A percentile compares a stretch with the other conserved stretches of the same genome.
Evolutionary conservation across 768 basidiomycete genomes (phyloP).

Genomic region (Kwoniella shandongensis): DNA sequence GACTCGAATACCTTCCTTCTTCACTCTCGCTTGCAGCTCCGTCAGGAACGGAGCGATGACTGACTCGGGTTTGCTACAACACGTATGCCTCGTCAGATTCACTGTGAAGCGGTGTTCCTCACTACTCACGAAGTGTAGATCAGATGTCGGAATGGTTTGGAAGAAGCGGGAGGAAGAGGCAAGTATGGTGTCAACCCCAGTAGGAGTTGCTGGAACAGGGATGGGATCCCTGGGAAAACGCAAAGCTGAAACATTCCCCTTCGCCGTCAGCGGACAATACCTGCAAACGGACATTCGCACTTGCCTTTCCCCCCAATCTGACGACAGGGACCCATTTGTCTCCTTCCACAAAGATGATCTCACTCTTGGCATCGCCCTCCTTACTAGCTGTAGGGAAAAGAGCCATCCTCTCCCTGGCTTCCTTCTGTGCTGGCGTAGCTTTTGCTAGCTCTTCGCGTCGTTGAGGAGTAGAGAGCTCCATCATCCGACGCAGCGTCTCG

Average conservation of each 20-base stretch:
- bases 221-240: conserved; percentile 87
- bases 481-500: conserved; percentile 76
- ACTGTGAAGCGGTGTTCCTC: not conserved
- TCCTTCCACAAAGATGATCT: conserved; percentile 73
- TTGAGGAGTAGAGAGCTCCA: conserved; percentile 55
- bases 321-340: conserved; percentile 95
- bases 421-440: conserved; percentile 72
- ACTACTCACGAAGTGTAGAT: conserved; percentile 72
- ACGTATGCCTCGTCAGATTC: not conserved
- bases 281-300: conserved; percentile 4
- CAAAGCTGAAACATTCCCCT: conserved; percentile 59
- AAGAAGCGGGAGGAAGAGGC: conserved; percentile 70
- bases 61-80: conserved; percentile 68
- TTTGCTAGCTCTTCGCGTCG: conserved; percentile 61
- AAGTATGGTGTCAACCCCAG: conserved; percentile 70
- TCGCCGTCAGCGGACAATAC: not conserved
- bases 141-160: conserved; percentile 75
- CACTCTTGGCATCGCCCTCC: conserved; percentile 50
- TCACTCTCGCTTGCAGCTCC: conserved; percentile 69
- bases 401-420: conserved; percentile 83
- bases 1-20: conserved; percentile 72
- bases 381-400: conserved; percentile 63
- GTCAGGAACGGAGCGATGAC: conserved; percentile 85
- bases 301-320: conserved; percentile 69
- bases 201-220: conserved; percentile 78